Base-by-base conservation (phyloP, 805 yeast species). In the Saturnispora mendoncae region DNA sequence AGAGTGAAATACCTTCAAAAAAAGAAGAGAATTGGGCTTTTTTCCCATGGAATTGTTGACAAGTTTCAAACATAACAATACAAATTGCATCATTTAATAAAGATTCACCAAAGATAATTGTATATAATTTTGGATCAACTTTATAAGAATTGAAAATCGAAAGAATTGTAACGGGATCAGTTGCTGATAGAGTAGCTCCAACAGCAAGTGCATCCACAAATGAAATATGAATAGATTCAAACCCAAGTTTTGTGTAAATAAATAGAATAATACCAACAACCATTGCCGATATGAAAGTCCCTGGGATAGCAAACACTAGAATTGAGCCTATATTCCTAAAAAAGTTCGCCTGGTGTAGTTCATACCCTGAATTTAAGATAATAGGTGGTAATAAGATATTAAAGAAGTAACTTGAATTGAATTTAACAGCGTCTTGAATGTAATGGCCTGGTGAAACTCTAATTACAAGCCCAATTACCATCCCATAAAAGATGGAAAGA, bases 61-160 rank as follows among this genome's bases (percentile, higher is more conserved):
- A 88, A 0, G 99, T 92, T 65, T 92, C 98, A 66, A 92, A 92
- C 95, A 92, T 90, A 52, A 92, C 99, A 58, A 92, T 92, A 50
- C 97, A 87, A 46, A 92, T 94, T 28, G 99, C 99, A 66, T 92
- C 99, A 59, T 92, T 92, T 48, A 92, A 67, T 45, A 92, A 67
- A 4, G 96, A 84, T 63, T 92, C 99, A 38, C 99, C 99, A 60
- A 92, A 90, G 48, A 92, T 94, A 47, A 92, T 87, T 20, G 98
- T 94, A 66, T 94, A 92, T 36, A 92, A 69, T 61, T 94, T 92
- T 9, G 98, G 98, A 61, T 92, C 99, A 27, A 92, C 99, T 62
- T 90, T 88, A 65, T 92, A 92, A 12, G 97, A 92, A 58, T 90
- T 92, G 70, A 92, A 92, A 46, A 92, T 92, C 12, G 97, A 87